Percentiles rank a stretch among this genome's conserved stretches.
Conservation (phyloP, 108 stramenopile species). For the Cyclotella kingstonii region DNA sequence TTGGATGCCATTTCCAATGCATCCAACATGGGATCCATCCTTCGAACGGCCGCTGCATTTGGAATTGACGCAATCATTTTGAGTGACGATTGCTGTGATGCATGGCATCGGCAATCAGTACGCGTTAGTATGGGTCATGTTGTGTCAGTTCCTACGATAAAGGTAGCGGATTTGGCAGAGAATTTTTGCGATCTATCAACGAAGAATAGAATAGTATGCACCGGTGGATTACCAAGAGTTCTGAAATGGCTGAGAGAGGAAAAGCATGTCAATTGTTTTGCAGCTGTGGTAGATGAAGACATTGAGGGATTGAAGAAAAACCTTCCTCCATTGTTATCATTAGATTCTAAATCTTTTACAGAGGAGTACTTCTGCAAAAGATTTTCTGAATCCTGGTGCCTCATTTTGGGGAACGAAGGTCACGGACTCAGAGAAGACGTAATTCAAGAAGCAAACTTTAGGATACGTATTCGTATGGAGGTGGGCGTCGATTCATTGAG, state of each 20-base stretch:
- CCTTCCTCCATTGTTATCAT: slow-evolving; percentile 23
- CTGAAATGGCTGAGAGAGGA: slow-evolving; percentile 35
- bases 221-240: slow-evolving; percentile 24
- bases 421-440: slow-evolving; percentile 62
- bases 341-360: slow-evolving; percentile 26
- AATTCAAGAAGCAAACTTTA: slow-evolving; percentile 40
- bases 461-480: slow-evolving; percentile 59
- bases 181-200: slow-evolving; percentile 6
- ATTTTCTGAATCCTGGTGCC: slow-evolving; percentile 52
- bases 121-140: slow-evolving; percentile 82
- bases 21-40: slow-evolving; percentile 76
- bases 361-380: background rate
- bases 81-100: slow-evolving; percentile 72
- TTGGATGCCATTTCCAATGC: slow-evolving; percentile 75
- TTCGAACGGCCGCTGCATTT: slow-evolving; percentile 73
- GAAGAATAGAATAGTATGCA: background rate
- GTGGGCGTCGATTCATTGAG: slow-evolving; percentile 68
- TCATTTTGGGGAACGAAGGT: slow-evolving; percentile 74
- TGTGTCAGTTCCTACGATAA: slow-evolving; percentile 55
- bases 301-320: slow-evolving; percentile 15
- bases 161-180: slow-evolving; percentile 50
- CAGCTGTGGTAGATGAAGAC: slow-evolving; percentile 66
- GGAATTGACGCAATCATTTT: slow-evolving; percentile 65
- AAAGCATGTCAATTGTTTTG: slow-evolving; percentile 43
- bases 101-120: slow-evolving; percentile 72